Percentiles rank a stretch among this genome's conserved stretches.
phyloP scores from a whole-genome alignment of 2,329 filamentous ascomycete genomes.

The Calonectria fujianensis region DNA sequence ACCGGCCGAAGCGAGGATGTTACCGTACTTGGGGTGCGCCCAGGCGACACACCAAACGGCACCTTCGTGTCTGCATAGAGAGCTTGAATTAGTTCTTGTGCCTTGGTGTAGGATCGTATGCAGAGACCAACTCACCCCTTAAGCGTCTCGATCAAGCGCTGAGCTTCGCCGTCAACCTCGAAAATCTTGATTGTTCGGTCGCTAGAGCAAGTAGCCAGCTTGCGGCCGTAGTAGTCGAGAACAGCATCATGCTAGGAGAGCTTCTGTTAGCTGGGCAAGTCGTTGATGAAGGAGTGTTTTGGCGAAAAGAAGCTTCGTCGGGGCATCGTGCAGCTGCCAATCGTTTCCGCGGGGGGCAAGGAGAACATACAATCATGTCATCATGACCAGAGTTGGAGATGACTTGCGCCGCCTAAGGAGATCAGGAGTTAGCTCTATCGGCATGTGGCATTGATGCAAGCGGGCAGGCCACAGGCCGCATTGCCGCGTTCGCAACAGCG shows the following conservation, averaged over 20 bases:
- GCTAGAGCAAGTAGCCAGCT: conserved; percentile 96
- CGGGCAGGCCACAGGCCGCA: background rate
- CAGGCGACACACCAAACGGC: conserved; percentile 98
- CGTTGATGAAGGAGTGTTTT: conserved; percentile 22
- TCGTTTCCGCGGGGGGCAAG: conserved; percentile 28
- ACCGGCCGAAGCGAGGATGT: conserved; percentile 94
- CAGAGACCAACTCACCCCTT: conserved; percentile 81
- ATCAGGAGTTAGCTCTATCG: conserved; percentile 55
- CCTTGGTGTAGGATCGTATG: background rate
- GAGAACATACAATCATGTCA: conserved; percentile 96
- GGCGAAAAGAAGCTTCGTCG: conserved; percentile 25
- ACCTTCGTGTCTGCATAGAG: conserved; percentile 85
- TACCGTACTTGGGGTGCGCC: conserved; percentile 99
- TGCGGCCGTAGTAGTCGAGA: conserved; percentile 97
- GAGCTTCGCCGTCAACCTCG: conserved; percentile 94
- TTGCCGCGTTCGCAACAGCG: background rate
- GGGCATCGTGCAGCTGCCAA: conserved; percentile 33
- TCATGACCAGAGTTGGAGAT: conserved; percentile 80
- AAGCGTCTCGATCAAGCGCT: conserved; percentile 92
- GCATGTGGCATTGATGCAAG: conserved; percentile 9
- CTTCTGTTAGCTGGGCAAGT: conserved; percentile 48
- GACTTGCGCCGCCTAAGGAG: conserved; percentile 64
- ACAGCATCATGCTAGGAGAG: conserved; percentile 90
- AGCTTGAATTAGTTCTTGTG: conserved; percentile 43
- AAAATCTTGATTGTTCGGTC: conserved; percentile 99